These are phyloP conservation scores for Magnaporthiopsis incrustans DNA, from an alignment of 2,329 filamentous ascomycete genomes.

Conservation along the genomic window DNA sequence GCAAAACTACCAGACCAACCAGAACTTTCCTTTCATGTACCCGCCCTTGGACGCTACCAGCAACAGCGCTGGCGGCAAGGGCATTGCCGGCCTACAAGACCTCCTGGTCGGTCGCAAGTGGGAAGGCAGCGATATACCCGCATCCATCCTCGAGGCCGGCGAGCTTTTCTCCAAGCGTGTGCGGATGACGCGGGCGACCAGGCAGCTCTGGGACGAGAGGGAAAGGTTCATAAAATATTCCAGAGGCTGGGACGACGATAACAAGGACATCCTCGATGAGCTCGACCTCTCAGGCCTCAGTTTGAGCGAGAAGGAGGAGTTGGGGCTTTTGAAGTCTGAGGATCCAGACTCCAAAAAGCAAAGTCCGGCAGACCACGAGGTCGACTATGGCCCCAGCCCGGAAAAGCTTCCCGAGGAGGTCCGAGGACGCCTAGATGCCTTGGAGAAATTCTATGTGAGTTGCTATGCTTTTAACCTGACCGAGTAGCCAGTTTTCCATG, in stretches of 20 bases:
- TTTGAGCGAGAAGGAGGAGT: constrained; percentile 35
- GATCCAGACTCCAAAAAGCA: constrained; percentile 18
- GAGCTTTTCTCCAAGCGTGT: constrained; percentile 85
- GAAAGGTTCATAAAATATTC: constrained; percentile 89
- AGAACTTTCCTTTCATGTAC: constrained; percentile 97
- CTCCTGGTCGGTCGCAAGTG: constrained; percentile 73
- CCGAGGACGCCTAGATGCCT: constrained; percentile 57
- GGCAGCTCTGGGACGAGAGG: constrained; percentile 90
- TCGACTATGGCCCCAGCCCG: constrained; percentile 44
- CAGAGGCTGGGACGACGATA: constrained; percentile 67
- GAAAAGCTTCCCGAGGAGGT: constrained; percentile 42
- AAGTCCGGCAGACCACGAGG: constrained; percentile 25
- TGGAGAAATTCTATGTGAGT: constrained; percentile 82
- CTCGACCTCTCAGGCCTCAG: constrained; percentile 27
- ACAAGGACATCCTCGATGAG: constrained; percentile 32
- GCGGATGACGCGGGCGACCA: constrained; percentile 82
- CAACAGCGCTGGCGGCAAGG: constrained; percentile 86
- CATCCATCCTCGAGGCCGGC: constrained; percentile 90
- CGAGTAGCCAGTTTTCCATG: neutral
- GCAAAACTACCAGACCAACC: constrained; percentile 98
- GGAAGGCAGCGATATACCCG: constrained; percentile 90
- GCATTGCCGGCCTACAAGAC: constrained; percentile 71
- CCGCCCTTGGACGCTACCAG: constrained; percentile 83
- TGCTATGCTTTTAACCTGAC: neutral
- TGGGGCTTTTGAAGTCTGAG: constrained; percentile 33